Evolutionary conservation across 805 yeast genomes (phyloP).

Genomic region (Saccharomyces mikatae): DNA sequence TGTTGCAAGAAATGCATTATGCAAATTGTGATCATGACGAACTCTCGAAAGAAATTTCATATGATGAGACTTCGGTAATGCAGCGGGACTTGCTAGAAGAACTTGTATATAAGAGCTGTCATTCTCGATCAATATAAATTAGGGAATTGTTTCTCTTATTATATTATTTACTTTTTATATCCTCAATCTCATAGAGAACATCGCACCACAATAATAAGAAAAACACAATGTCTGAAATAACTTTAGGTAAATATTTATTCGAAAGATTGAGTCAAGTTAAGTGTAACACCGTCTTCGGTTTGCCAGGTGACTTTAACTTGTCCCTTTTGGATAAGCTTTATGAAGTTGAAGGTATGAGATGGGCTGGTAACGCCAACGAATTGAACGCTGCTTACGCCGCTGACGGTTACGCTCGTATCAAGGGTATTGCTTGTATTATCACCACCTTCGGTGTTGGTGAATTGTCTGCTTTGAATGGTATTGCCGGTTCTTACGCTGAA

Average conservation of each 20-base stretch:
- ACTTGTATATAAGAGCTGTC: background rate
- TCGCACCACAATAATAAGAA: background rate
- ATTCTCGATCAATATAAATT: background rate
- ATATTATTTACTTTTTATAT: background rate
- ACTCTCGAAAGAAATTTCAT: background rate
- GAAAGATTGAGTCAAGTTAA: slow-evolving; percentile 44
- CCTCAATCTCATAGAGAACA: background rate
- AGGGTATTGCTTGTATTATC: slow-evolving; percentile 31
- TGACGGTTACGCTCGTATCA: slow-evolving; percentile 71
- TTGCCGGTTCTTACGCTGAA: slow-evolving; percentile 78
- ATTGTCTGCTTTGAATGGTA: slow-evolving; percentile 74
- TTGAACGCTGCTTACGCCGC: slow-evolving; percentile 86
- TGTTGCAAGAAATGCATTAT: background rate
- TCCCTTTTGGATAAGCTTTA: slow-evolving; percentile 59
- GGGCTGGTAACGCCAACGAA: slow-evolving; percentile 85
- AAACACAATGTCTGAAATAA: slow-evolving; percentile 20
- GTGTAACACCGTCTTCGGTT: slow-evolving; percentile 58
- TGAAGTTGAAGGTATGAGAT: slow-evolving; percentile 41
- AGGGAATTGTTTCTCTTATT: background rate
- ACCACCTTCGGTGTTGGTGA: slow-evolving; percentile 88
- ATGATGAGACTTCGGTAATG: background rate
- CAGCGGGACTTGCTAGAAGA: background rate
- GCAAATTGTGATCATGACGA: background rate
- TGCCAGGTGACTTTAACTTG: slow-evolving; percentile 69
- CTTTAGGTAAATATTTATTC: slow-evolving; percentile 60